These are phyloP conservation scores for Pichia inconspicua DNA, from an alignment of 1,139 yeast genomes.

Conservation along the genomic window DNA sequence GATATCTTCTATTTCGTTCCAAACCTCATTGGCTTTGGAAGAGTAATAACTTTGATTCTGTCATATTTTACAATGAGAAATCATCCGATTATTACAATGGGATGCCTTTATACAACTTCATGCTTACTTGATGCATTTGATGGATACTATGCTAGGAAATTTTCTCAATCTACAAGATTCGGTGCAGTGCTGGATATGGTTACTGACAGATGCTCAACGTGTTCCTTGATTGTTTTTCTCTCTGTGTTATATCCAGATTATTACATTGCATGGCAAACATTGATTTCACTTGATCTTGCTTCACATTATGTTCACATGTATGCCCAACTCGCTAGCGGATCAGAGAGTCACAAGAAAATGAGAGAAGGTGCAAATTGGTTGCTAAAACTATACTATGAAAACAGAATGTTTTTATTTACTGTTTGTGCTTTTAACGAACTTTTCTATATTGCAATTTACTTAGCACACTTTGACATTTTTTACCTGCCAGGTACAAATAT, in stretches of 20 bases:
- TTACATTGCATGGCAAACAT: constrained; percentile 68
- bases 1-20: constrained; percentile 53
- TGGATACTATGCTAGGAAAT: constrained; percentile 90
- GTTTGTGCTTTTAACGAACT: constrained; percentile 92
- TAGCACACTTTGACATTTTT: constrained; percentile 54
- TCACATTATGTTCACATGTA: constrained; percentile 99
- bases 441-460: constrained; percentile 83
- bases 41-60: constrained; percentile 72
- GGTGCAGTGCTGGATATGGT: constrained; percentile 99
- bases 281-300: constrained; percentile 83
- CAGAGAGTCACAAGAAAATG: constrained; percentile 77
- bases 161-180: constrained; percentile 80
- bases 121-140: constrained; percentile 94
- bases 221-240: constrained; percentile 79
- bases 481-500: constrained; percentile 31
- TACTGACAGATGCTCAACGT: constrained; percentile 94
- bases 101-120: constrained; percentile 72
- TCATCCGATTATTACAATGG: constrained; percentile 69
- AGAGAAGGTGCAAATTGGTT: constrained; percentile 64
- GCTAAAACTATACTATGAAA: constrained; percentile 78
- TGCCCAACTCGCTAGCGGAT: constrained; percentile 78
- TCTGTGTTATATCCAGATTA: constrained; percentile 68
- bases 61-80: constrained; percentile 76
- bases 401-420: constrained; percentile 70
- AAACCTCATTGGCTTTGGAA: constrained; percentile 79